These are phyloP conservation scores for Hansfordia pulvinata DNA, from an alignment of 2,329 filamentous ascomycete genomes.

Conservation along the genomic window DNA sequence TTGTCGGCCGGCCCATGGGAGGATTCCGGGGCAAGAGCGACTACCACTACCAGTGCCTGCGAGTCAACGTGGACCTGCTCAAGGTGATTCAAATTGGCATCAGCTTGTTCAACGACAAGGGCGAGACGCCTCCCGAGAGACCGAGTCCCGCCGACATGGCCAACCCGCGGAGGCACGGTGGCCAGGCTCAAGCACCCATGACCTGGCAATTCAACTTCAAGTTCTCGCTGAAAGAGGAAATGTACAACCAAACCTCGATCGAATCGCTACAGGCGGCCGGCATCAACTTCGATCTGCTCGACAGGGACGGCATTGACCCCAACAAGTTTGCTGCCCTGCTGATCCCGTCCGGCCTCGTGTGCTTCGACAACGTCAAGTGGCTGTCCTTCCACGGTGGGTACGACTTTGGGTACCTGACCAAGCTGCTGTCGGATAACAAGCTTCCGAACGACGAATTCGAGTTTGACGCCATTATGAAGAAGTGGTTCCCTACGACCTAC, in stretches of 20 bases:
- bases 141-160: conserved; percentile 31
- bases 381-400: conserved; percentile 97
- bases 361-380: conserved; percentile 83
- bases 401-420: conserved; percentile 94
- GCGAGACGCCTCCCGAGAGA: conserved; percentile 68
- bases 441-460: conserved; percentile 82
- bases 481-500: conserved; percentile 86
- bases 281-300: conserved; percentile 78
- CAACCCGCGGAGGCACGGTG: conserved; percentile 23
- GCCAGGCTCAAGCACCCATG: conserved; percentile 52
- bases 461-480: conserved; percentile 78
- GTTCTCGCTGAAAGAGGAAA: conserved; percentile 87
- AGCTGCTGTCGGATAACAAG: conserved; percentile 72
- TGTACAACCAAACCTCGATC: conserved; percentile 95
- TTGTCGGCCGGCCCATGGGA: conserved; percentile 90
- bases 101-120: conserved; percentile 82
- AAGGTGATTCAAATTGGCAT: conserved; percentile 97
- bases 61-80: conserved; percentile 92
- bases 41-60: conserved; percentile 96
- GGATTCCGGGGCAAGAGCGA: conserved; percentile 90
- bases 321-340: conserved; percentile 78
- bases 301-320: conserved; percentile 82
- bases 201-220: conserved; percentile 99
- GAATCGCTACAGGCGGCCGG: conserved; percentile 80
- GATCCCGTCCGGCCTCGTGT: conserved; percentile 82